These are phyloP conservation scores for Debaryomyces tyrocola DNA, from an alignment of 805 yeast genomes.

Conservation along the genomic window DNA sequence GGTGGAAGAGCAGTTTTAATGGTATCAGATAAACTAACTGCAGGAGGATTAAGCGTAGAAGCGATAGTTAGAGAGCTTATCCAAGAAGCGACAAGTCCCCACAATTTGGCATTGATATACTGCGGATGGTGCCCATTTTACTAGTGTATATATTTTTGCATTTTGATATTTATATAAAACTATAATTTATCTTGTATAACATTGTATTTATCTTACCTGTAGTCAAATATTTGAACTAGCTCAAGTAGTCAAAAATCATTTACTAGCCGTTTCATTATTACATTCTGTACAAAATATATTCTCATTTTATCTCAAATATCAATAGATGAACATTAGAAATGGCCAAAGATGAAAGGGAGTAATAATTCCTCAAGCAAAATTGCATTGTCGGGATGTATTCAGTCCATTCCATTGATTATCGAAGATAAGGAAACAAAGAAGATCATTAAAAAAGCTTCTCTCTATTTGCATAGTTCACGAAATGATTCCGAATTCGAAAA, in stretches of 20 bases:
- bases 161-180: background rate
- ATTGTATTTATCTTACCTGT: too few relatives aligned
- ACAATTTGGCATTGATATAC: constrained; percentile 71
- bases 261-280: too few relatives aligned
- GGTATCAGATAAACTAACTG: constrained; percentile 68
- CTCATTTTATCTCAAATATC: too few relatives aligned
- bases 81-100: constrained; percentile 67
- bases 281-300: too few relatives aligned
- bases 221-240: too few relatives aligned
- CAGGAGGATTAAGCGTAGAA: constrained; percentile 72
- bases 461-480: constrained; percentile 16
- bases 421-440: constrained; percentile 13
- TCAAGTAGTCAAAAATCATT: too few relatives aligned
- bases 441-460: constrained; percentile 12
- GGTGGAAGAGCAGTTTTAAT: constrained; percentile 76
- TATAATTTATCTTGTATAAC: background rate
- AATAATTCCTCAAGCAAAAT: too few relatives aligned
- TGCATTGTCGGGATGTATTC: constrained; percentile 7
- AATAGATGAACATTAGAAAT: too few relatives aligned
- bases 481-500: constrained; percentile 3
- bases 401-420: constrained; percentile 16
- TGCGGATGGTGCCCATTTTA: constrained; percentile 85
- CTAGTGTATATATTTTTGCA: constrained; percentile 20
- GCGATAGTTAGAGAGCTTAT: constrained; percentile 82
- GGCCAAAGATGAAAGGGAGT: too few relatives aligned